Evolutionary conservation across 768 basidiomycete species (phyloP), one percentile per base, ranked within the genome.

Genomic region (Gyrodon lividus): DNA sequence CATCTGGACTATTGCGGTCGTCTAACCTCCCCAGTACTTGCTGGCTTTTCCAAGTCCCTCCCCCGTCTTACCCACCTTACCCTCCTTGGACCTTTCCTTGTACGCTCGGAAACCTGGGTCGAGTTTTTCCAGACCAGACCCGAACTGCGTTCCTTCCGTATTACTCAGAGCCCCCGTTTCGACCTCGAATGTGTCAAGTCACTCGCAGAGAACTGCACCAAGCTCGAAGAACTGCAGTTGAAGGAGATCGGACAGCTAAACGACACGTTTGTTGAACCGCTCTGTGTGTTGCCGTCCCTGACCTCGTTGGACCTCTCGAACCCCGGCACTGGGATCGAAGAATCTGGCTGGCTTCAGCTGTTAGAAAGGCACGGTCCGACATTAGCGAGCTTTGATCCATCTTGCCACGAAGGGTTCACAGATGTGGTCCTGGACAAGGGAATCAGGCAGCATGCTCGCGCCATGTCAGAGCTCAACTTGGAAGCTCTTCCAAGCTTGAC

Each of bases 151-250:
- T 79, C 78, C 6, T 89, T 98, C 70, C 74, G 87, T 35, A 83
- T 99, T 60, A 86, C 78, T 8, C 92, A 95, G 62, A 89, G 87
- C 51, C 92, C 92, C 7, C 82, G 92, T 5, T 94, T 98, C 68
- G 84, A 92, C 64, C 63, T 84, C 4, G 75, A 78, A 10, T 91
- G 88, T 61, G 69, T 89, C 50, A 63, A 74, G 12, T 64, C 77
- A 0, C 79, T 97, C 20, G 77, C 84, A 23, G 46, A 72, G 28
- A 57, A 72, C 48, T 81, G 77, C 47, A 72, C 78, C 20, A 64
- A 68, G 3, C 72, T 98, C 16, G 77, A 69, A n/a, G 83, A 85
- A 43, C 79, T 99, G 1, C 80, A 89, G 3, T 73, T 99, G 34
- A 81, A 83, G 54, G 90, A 95, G 62, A 68, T 98, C 28, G 92